phyloP scores from a whole-genome alignment of 148 eudicot genomes.

The Hydrangea macrophylla region DNA sequence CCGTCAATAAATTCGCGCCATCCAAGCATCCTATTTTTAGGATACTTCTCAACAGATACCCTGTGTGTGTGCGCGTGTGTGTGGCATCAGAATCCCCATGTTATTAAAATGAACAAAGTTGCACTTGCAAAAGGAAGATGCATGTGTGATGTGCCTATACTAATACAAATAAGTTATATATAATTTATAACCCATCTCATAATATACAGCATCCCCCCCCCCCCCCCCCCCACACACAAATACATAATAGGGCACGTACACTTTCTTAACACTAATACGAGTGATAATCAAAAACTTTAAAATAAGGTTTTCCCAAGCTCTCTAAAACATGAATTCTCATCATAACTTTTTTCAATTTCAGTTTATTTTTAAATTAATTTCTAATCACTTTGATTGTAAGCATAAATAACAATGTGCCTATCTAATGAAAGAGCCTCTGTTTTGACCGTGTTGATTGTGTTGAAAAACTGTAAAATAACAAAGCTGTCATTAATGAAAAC shows the following conservation, averaged over 20 bases:
- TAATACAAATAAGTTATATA: no score
- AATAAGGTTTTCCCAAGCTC: background rate
- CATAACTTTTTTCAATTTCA: no score
- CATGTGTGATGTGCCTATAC: background rate
- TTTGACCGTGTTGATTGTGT: background rate
- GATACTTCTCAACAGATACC: conserved; percentile 58
- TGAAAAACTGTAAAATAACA: no score
- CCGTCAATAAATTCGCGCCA: conserved; percentile 68
- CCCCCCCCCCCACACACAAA: background rate
- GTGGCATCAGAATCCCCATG: conserved; percentile 4
- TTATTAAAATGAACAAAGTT: background rate
- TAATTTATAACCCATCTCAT: no score
- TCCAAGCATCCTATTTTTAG: conserved; percentile 81
- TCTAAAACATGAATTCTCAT: background rate
- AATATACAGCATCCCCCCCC: no score
- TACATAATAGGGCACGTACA: background rate
- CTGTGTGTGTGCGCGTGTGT: no score
- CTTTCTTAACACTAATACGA: no score
- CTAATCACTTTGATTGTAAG: background rate
- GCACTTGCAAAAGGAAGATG: background rate
- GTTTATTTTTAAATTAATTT: background rate
- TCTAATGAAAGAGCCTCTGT: no score
- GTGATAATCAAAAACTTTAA: no score
- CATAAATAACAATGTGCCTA: background rate
- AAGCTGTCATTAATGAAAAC: no score